Conservation (phyloP, 2,329 filamentous ascomycete species). For the Cladophialophora chaetospira region DNA sequence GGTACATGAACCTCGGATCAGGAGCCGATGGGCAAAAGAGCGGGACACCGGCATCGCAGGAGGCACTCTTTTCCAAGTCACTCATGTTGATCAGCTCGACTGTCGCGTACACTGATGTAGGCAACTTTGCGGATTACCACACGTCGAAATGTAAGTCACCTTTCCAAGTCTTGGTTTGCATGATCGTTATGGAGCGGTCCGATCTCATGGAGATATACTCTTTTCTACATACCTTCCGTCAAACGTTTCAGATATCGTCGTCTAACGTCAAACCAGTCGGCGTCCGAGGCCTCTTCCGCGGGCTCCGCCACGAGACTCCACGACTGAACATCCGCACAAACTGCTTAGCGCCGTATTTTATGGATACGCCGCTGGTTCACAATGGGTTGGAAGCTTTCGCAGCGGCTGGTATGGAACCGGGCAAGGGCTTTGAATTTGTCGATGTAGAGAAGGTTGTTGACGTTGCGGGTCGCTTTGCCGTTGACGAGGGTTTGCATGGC, state of each 20-base stretch:
- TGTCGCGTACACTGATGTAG: slow-evolving; percentile 25
- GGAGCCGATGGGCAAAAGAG: background rate
- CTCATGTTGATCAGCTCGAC: slow-evolving; percentile 28
- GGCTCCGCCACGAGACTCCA: slow-evolving; percentile 13
- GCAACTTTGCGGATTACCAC: slow-evolving; percentile 19
- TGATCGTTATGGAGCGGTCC: no score
- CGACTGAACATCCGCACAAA: slow-evolving; percentile 12
- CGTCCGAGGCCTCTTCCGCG: slow-evolving; percentile 28
- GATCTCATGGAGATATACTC: no score
- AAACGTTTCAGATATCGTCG: background rate
- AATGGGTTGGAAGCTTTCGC: slow-evolving; percentile 1
- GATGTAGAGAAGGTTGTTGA: slow-evolving; percentile 12
- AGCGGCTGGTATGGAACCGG: slow-evolving; percentile 1
- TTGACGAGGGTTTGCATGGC: slow-evolving; percentile 13
- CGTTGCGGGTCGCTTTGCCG: slow-evolving; percentile 6
- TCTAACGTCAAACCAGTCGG: slow-evolving; percentile 14
- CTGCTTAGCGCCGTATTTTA: slow-evolving; percentile 10
- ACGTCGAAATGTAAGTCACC: slow-evolving; percentile 28
- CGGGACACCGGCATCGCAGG: background rate
- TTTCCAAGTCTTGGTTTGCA: no score
- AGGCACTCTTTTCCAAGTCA: slow-evolving; percentile 9
- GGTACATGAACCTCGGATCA: slow-evolving; percentile 32
- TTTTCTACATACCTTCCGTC: no score
- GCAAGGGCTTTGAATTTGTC: slow-evolving; percentile 11
- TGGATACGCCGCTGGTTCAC: slow-evolving; percentile 3